Evolutionary conservation across 2,329 filamentous ascomycete genomes (phyloP).

Genomic region (Diplodia seriata): DNA sequence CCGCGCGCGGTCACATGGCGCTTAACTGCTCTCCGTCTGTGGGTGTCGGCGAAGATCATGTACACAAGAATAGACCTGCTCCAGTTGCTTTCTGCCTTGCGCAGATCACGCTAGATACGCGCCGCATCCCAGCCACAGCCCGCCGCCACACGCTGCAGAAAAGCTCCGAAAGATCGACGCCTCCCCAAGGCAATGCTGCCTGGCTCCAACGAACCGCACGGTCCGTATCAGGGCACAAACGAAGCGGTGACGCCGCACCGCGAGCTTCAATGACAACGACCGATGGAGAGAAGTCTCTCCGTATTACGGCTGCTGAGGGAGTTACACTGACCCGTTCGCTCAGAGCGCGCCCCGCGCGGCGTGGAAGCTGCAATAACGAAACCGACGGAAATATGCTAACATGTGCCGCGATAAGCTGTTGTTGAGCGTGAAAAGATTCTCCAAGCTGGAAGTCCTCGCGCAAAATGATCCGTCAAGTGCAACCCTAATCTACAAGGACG

Average conservation of each 20-base stretch:
- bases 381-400: too few relatives aligned
- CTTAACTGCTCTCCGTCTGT: not conserved
- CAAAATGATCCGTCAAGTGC: slow-evolving; percentile 51
- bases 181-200: not conserved
- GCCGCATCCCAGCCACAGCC: slow-evolving; percentile 5
- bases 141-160: not conserved
- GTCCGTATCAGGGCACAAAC: not conserved
- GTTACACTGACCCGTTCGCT: too few relatives aligned
- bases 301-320: not conserved
- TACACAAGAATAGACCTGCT: slow-evolving; percentile 25
- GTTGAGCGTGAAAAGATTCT: slow-evolving; percentile 36
- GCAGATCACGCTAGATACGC: slow-evolving; percentile 14
- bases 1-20: slow-evolving; percentile 1
- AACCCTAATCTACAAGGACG: slow-evolving; percentile 45
- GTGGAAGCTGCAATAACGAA: too few relatives aligned
- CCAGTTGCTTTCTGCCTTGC: slow-evolving; percentile 16
- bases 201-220: not conserved
- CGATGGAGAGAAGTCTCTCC: not conserved
- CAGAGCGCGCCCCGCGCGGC: slow-evolving; percentile 5
- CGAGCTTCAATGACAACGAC: not conserved
- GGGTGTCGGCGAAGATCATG: not conserved
- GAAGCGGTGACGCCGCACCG: not conserved
- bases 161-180: slow-evolving; percentile 24
- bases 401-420: not conserved
- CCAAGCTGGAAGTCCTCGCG: slow-evolving; percentile 46